Evolutionary conservation across 1,284 basidiomycete species (phyloP), one percentile per base, ranked within the genome.

Genomic region (Cutaneotrichosporon mucoides): DNA sequence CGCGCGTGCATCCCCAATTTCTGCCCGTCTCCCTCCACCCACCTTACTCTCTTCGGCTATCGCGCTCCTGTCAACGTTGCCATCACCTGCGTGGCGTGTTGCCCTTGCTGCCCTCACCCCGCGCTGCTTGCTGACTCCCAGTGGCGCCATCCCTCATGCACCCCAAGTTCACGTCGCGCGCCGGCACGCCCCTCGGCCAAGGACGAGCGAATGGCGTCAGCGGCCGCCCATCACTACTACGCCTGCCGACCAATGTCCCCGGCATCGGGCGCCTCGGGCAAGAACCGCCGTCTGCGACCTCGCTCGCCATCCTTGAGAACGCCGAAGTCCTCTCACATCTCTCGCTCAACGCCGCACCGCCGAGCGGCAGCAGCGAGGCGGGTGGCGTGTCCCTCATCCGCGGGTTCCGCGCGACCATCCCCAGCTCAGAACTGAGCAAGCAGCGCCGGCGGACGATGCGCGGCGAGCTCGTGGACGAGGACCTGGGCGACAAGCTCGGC

Each of bases 81-180:
- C 24, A 24, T 24, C 24, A 24, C 24, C 24, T 24, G 24, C 24
- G 24, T 24, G 24, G 24, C 24, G 24, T 24, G 24, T 24, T 24
- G 24, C 24, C 24, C 24, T 24, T 24, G 24, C 24, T 24, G 24
- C 24, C 24, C 24, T 24, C 24, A 24, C 24, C 24, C 24, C 24
- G 24, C 24, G 24, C 24, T 24, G 24, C 24, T 24, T 24, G 24
- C 24, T 24, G 24, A 24, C 24, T 24, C 24, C 24, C 24, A 94
- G 91, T 94, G 71, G 90, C 91, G 5, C 91, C 91, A 10, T 85
- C 87, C 61, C 87, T 94, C 68, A 92, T 94, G 90, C 91, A 90
- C 4, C 88, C 90, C 24, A 57, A 54, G 41, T 65, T 51, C 13
- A 33, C 44, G 37, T 48, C 11, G 24, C 33, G 37, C 16, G 37